A percentile compares a stretch with the other conserved stretches of the same genome.
Conservation (phyloP, 169 alveolate species). For the Plasmodium billcollinsi region DNA sequence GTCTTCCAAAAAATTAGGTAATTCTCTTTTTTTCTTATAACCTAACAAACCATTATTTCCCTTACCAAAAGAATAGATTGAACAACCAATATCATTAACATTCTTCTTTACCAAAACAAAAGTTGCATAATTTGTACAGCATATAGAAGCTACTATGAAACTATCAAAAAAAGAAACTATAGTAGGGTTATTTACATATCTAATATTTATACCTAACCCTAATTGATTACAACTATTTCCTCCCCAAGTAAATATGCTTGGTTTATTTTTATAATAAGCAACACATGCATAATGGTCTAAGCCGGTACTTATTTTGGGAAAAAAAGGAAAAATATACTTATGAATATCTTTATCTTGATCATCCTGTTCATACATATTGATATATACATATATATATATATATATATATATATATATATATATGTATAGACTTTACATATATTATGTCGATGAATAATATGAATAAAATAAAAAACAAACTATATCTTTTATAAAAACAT, state of each 20-base stretch:
- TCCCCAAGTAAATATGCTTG: constrained; percentile 95
- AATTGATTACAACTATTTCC: constrained; percentile 93
- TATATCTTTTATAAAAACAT: no score
- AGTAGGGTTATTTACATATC: constrained; percentile 76
- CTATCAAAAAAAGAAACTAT: constrained; percentile 77
- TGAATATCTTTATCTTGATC: constrained; percentile 12
- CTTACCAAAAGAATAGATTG: constrained; percentile 86
- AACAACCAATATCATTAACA: constrained; percentile 78
- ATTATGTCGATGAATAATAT: background rate
- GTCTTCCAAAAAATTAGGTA: constrained; percentile 7
- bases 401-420: background rate
- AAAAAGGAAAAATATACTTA: constrained; percentile 39
- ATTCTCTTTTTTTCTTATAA: constrained; percentile 46
- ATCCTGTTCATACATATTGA: constrained; percentile 11
- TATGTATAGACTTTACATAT: background rate
- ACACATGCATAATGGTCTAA: constrained; percentile 71
- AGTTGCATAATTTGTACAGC: constrained; percentile 83
- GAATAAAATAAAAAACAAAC: no score
- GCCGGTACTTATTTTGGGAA: constrained; percentile 62
- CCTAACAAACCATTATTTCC: constrained; percentile 89
- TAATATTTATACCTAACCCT: constrained; percentile 81
- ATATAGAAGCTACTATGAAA: constrained; percentile 76
- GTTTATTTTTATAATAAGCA: constrained; percentile 60
- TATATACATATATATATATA: background rate
- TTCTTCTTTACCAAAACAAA: constrained; percentile 79